Evolutionary conservation across 129 eudicot species (phyloP).

Genomic region (Cynara cardunculus): DNA sequence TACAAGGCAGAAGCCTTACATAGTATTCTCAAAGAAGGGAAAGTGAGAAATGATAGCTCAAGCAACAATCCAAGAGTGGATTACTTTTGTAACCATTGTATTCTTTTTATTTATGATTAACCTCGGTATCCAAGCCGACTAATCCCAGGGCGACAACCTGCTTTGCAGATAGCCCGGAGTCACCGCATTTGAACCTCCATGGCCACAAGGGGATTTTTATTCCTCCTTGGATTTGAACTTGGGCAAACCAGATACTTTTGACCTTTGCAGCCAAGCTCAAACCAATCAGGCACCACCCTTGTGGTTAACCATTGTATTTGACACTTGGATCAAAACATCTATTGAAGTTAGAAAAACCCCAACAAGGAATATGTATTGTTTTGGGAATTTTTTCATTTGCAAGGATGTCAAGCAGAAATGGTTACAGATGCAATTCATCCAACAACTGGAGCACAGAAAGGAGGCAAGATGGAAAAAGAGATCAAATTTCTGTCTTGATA

Average conservation of each 20-base stretch:
- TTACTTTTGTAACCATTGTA: neutral
- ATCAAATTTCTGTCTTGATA: neutral
- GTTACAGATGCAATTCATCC: neutral
- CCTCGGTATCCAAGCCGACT: too few relatives aligned
- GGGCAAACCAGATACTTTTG: too few relatives aligned
- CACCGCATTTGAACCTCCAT: too few relatives aligned
- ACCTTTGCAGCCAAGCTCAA: too few relatives aligned
- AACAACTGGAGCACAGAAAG: neutral
- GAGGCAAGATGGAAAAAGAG: neutral
- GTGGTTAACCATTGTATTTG: neutral
- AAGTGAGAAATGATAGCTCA: neutral
- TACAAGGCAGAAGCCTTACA: constrained; percentile 4
- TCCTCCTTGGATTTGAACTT: too few relatives aligned
- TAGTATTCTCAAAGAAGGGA: neutral
- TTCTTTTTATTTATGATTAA: too few relatives aligned
- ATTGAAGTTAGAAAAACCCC: neutral
- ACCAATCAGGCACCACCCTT: too few relatives aligned
- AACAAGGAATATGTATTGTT: neutral
- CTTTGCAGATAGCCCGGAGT: too few relatives aligned
- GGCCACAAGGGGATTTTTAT: too few relatives aligned
- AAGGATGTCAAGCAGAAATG: neutral
- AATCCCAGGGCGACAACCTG: too few relatives aligned
- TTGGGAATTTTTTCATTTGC: neutral
- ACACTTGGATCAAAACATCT: neutral
- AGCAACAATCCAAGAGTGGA: neutral